Conservation (phyloP, 2,329 filamentous ascomycete genomes). For the Corinectria fuckeliana region DNA sequence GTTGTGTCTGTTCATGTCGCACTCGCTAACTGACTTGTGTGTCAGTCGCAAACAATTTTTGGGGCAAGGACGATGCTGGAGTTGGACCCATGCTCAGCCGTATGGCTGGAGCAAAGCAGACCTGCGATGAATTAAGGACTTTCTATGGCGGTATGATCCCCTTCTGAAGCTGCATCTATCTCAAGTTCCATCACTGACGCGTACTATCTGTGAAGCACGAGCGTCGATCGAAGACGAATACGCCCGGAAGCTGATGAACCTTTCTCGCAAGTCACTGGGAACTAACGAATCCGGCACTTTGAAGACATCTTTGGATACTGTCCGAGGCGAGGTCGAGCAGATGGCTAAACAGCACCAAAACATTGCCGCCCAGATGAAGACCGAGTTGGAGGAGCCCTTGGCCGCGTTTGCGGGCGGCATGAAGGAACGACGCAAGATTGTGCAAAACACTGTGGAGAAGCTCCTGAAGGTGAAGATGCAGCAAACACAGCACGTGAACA, state of each 20-base stretch:
- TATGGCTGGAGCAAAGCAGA: slow-evolving; percentile 93
- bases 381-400: slow-evolving; percentile 91
- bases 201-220: slow-evolving; percentile 63
- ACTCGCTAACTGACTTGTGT: slow-evolving; percentile 24
- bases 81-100: slow-evolving; percentile 90
- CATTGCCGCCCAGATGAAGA: slow-evolving; percentile 94
- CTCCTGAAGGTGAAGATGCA: slow-evolving; percentile 91
- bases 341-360: slow-evolving; percentile 94
- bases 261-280: slow-evolving; percentile 88
- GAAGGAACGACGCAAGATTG: slow-evolving; percentile 96
- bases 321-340: slow-evolving; percentile 87
- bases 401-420: slow-evolving; percentile 91
- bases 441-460: slow-evolving; percentile 93
- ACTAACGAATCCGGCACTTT: slow-evolving; percentile 87
- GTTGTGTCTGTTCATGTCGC: neutral
- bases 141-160: slow-evolving; percentile 79
- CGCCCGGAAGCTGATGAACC: slow-evolving; percentile 81
- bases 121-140: slow-evolving; percentile 88
- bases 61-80: slow-evolving; percentile 98
- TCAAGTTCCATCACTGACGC: neutral
- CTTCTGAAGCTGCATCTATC: neutral
- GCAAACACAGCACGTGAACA: slow-evolving; percentile 90
- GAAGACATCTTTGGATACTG: slow-evolving; percentile 82
- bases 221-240: slow-evolving; percentile 98
- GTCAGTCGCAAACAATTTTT: slow-evolving; percentile 97